Evolutionary conservation across 2,329 filamentous ascomycete species (phyloP).

Genomic region (Penicillium vulpinum): DNA sequence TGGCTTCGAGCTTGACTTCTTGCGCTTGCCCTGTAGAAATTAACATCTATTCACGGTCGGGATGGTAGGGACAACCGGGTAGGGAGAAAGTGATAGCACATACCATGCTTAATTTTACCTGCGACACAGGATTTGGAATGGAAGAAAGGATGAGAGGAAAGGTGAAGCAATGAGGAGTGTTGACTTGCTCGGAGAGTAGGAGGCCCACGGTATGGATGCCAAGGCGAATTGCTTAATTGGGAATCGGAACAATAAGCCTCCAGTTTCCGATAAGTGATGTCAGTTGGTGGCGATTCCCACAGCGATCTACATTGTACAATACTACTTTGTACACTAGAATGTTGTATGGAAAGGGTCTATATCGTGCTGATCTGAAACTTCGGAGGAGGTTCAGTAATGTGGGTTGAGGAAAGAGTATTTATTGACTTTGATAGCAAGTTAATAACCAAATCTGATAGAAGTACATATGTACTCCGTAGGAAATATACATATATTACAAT

Average conservation of each 20-base stretch:
- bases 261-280: slow-evolving; percentile 9
- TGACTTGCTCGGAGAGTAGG: slow-evolving; percentile 21
- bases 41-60: background rate
- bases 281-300: background rate
- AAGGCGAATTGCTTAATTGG: slow-evolving; percentile 4
- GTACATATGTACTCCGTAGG: too few species aligned
- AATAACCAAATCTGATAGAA: too few species aligned
- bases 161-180: slow-evolving; percentile 15
- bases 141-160: slow-evolving; percentile 1
- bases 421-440: too few species aligned
- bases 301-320: background rate
- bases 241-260: slow-evolving; percentile 16
- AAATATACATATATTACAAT: background rate
- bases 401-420: background rate
- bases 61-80: background rate
- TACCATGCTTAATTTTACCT: slow-evolving; percentile 15
- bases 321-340: background rate
- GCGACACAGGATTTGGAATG: background rate
- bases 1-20: slow-evolving; percentile 78
- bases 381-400: background rate
- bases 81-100: background rate
- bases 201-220: background rate
- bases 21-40: slow-evolving; percentile 76
- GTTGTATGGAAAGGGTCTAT: background rate
- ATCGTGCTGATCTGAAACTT: background rate